Percentiles rank a stretch among this genome's conserved stretches.
These are phyloP conservation scores for Coniferiporia sulphurascens DNA, from an alignment of 1,284 basidiomycete species.

Conservation along the genomic window DNA sequence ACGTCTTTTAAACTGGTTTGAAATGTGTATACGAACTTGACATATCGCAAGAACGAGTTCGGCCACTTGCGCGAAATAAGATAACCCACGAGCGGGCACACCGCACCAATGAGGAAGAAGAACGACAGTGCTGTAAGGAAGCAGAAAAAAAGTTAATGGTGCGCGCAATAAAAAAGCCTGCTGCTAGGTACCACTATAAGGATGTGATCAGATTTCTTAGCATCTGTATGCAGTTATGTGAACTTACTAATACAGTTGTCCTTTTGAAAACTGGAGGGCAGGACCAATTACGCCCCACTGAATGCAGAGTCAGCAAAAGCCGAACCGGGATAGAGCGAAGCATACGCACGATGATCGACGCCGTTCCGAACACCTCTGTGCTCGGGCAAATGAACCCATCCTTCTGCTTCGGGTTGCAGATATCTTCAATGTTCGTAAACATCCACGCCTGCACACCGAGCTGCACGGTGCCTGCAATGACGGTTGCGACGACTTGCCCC, in stretches of 20 bases:
- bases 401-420: constrained; percentile 30
- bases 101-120: constrained; percentile 45
- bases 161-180: not conserved
- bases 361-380: constrained; percentile 34
- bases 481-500: constrained; percentile 37
- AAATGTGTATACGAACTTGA: constrained; percentile 33
- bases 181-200: constrained; percentile 3
- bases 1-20: constrained; percentile 17
- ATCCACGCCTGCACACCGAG: constrained; percentile 43
- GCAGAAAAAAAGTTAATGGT: not conserved
- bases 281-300: constrained; percentile 37
- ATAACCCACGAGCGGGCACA: constrained; percentile 40
- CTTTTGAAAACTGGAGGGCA: constrained; percentile 34
- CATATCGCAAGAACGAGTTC: constrained; percentile 39
- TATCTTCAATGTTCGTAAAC: constrained; percentile 33
- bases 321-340: not conserved
- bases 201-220: not conserved
- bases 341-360: constrained; percentile 34
- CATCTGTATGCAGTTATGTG: not conserved
- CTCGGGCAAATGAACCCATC: constrained; percentile 35
- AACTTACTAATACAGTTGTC: constrained; percentile 30
- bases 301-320: not conserved
- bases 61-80: constrained; percentile 39
- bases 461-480: constrained; percentile 38
- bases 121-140: constrained; percentile 28